phyloP scores from a whole-genome alignment of 768 basidiomycete genomes.

The Piloderma croceum region DNA sequence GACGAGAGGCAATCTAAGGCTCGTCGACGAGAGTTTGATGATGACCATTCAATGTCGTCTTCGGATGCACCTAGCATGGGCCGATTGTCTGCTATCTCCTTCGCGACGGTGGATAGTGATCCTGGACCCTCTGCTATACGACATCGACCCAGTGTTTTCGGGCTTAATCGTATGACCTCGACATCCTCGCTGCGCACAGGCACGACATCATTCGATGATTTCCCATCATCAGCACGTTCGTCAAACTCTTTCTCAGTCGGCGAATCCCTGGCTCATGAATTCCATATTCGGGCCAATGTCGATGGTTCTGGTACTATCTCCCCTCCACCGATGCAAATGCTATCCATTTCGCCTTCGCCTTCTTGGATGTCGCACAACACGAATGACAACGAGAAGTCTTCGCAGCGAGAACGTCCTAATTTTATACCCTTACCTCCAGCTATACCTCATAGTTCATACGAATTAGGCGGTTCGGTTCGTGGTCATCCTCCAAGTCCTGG shows the following conservation, averaged over 20 bases:
- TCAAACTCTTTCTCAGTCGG: constrained; percentile 78
- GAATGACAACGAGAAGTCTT: constrained; percentile 28
- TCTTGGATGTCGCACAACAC: constrained; percentile 50
- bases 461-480: constrained; percentile 46
- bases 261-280: constrained; percentile 70
- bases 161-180: constrained; percentile 71
- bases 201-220: constrained; percentile 74
- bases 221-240: constrained; percentile 65
- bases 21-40: constrained; percentile 78
- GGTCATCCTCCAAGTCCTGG: constrained; percentile 59
- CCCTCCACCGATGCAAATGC: constrained; percentile 69
- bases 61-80: constrained; percentile 76
- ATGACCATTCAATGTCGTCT: constrained; percentile 88
- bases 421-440: constrained; percentile 33
- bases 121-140: constrained; percentile 71
- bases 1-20: constrained; percentile 70
- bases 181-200: constrained; percentile 69
- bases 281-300: constrained; percentile 64
- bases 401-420: constrained; percentile 33
- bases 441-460: constrained; percentile 41
- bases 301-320: constrained; percentile 64
- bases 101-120: constrained; percentile 81
- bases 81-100: constrained; percentile 73
- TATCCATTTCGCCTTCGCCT: constrained; percentile 68
- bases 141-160: constrained; percentile 55